phyloP scores from a whole-genome alignment of 495 filamentous ascomycete species.

The Penicillium ochrochloron region DNA sequence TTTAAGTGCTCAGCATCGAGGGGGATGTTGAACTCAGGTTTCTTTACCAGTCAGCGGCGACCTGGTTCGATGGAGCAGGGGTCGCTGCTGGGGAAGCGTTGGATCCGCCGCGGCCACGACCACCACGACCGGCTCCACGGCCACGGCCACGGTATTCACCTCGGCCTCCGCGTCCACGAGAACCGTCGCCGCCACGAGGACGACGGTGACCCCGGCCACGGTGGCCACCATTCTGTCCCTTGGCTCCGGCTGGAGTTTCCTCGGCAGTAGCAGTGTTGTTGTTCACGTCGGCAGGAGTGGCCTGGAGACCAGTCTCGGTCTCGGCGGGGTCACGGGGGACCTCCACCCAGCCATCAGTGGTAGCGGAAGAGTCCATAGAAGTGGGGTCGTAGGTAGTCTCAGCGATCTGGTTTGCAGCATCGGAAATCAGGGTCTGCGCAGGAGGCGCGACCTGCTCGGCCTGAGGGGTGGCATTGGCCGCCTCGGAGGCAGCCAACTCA shows the following conservation, averaged over 20 bases:
- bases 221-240: slow-evolving; percentile 65
- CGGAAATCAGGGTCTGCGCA: slow-evolving; percentile 60
- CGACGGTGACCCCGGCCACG: slow-evolving; percentile 55
- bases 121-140: slow-evolving; percentile 36
- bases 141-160: slow-evolving; percentile 53
- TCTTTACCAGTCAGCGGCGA: slow-evolving; percentile 9
- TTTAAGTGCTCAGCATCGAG: neutral
- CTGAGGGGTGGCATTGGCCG: slow-evolving; percentile 28
- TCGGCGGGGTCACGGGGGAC: slow-evolving; percentile 75
- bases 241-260: slow-evolving; percentile 60
- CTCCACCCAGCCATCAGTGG: slow-evolving; percentile 76
- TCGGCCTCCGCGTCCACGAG: slow-evolving; percentile 53
- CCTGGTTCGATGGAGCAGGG: slow-evolving; percentile 23
- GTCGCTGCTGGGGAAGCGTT: slow-evolving; percentile 34
- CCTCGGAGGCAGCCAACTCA: slow-evolving; percentile 27
- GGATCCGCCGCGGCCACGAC: slow-evolving; percentile 41
- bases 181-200: slow-evolving; percentile 45
- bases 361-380: slow-evolving; percentile 50
- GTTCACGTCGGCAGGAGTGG: slow-evolving; percentile 55
- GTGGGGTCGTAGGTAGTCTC: slow-evolving; percentile 70
- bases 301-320: slow-evolving; percentile 68
- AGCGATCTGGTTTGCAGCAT: slow-evolving; percentile 69
- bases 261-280: slow-evolving; percentile 26
- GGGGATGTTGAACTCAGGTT: neutral
- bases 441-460: slow-evolving; percentile 47